phyloP scores from a whole-genome alignment of 805 yeast species.

The Pichia pseudocactophila region DNA sequence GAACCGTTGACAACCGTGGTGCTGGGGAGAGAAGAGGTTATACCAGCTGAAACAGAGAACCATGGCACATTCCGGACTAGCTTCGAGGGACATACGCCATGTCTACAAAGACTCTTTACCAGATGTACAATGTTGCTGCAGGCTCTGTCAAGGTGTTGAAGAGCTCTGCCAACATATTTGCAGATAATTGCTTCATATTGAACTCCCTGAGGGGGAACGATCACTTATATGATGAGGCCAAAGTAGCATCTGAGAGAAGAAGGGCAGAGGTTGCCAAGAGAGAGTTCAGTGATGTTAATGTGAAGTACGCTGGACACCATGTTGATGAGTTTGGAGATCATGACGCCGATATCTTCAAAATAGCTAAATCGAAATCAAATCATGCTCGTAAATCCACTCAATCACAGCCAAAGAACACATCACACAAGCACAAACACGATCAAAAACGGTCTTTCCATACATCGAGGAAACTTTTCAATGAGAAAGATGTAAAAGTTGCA shows the following conservation, averaged over 20 bases:
- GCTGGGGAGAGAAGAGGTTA: background rate
- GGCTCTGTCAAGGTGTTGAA: slow-evolving; percentile 23
- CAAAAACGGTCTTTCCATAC: slow-evolving; percentile 12
- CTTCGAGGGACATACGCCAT: slow-evolving; percentile 7
- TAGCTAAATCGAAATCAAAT: slow-evolving; percentile 27
- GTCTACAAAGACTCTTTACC: slow-evolving; percentile 21
- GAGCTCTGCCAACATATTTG: slow-evolving; percentile 14
- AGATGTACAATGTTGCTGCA: slow-evolving; percentile 18
- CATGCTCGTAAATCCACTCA: slow-evolving; percentile 6
- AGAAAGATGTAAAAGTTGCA: slow-evolving; percentile 1
- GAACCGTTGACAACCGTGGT: background rate
- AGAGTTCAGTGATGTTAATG: slow-evolving; percentile 10
- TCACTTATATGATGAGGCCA: slow-evolving; percentile 21
- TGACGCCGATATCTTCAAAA: slow-evolving; percentile 25
- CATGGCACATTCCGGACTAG: too few species aligned
- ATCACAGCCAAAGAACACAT: background rate
- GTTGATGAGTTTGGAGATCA: slow-evolving; percentile 2
- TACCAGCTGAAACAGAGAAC: background rate
- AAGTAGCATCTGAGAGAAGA: slow-evolving; percentile 19
- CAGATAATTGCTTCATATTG: slow-evolving; percentile 18
- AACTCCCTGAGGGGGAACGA: slow-evolving; percentile 18
- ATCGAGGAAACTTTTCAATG: background rate
- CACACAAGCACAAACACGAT: background rate
- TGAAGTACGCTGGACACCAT: slow-evolving; percentile 4
- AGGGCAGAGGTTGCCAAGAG: slow-evolving; percentile 14